Evolutionary conservation across 352 stramenopile species (phyloP).

Genomic region (Globisporangium sylvaticum): DNA sequence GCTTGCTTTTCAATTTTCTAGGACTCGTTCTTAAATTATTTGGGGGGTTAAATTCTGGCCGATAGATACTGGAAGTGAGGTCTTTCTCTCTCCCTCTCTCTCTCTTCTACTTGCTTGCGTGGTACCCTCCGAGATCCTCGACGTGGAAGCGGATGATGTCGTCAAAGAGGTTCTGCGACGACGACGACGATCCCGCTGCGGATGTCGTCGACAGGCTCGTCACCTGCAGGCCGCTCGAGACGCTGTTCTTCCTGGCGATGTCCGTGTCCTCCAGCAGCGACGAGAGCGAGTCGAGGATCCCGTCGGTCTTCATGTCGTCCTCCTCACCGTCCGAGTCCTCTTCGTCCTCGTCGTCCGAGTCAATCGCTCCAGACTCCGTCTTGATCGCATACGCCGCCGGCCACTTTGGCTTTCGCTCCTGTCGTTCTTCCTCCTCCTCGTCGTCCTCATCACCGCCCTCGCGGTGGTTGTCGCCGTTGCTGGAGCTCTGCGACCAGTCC

Average conservation of each 20-base stretch:
- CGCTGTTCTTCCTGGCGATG: conserved; percentile 3
- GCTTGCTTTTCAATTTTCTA: not conserved
- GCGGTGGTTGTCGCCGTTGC: conserved; percentile 1
- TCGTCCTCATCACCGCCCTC: conserved; percentile 1
- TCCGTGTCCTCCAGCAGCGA: conserved; percentile 29
- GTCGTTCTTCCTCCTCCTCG: not conserved
- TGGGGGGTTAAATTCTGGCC: not conserved
- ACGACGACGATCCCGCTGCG: not conserved
- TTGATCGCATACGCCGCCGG: not conserved
- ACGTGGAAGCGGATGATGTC: conserved; percentile 45
- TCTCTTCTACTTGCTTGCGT: not conserved
- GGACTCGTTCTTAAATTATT: conserved; percentile 1
- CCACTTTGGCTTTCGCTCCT: not conserved
- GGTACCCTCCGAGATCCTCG: conserved; percentile 24
- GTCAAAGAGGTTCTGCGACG: conserved; percentile 28
- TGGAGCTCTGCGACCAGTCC: conserved; percentile 12
- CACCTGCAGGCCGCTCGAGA: not conserved
- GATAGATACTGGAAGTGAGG: not conserved
- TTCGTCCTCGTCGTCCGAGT: too few species aligned
- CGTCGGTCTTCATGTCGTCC: conserved; percentile 14
- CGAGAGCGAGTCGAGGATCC: conserved; percentile 30
- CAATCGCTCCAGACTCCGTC: not conserved
- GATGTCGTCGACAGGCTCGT: not conserved
- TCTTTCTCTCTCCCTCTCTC: not conserved
- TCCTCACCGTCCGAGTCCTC: not conserved